Evolutionary conservation across 2,329 filamentous ascomycete species (phyloP), one percentile per base, ranked within the genome.

Genomic region (Diatrype stigma): DNA sequence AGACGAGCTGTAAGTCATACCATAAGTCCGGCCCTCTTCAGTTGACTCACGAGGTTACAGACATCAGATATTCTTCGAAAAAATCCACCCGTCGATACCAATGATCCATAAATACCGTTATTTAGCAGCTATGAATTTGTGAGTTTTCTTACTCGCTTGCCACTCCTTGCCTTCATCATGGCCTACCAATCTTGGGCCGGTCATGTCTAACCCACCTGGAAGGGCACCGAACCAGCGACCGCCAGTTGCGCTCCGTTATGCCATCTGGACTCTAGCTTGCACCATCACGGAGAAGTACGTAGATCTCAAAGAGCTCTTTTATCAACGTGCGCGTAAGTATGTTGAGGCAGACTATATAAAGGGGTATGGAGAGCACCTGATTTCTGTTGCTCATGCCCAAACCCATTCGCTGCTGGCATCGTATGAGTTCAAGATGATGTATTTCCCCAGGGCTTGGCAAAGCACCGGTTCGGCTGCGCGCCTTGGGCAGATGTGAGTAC

Each of bases 371-470:
- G 93, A 97, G 68, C 80, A 85, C 58, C 88, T 95, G 66, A 88
- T 96, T 58, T 93, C 87, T 1, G 77, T 96, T 28, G 86, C 87
- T 16, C 90, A 96, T 68, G 89, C 87, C 47, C 94, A 99, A 67
- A 84, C 89, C 1, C 95, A 95, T 79, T 76, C 85, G 23, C 74
- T 97, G 19, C 77, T 95, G 45, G 82, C 85, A 6, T 84, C 81
- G 0, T 96, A 96, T 62, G 94, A 99, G 68, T 97, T 96, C 76
- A 96, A 93, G 72, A 88, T 89, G 80, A 96, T 97, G 89, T 95
- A 91, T 68, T 97, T 97, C 61, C 93, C 94, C 1, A 79, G 94
- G 58, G 94, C 94, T 1, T 97, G 94, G 94, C 84, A 96, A 73
- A 96, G 89, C 59, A 87, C 89, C 2, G 94, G 93, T 21, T 80